Evolutionary conservation across 805 yeast genomes (phyloP), one percentile per base, ranked within the genome.

Genomic region (Wickerhamomyces rabaulensis): DNA sequence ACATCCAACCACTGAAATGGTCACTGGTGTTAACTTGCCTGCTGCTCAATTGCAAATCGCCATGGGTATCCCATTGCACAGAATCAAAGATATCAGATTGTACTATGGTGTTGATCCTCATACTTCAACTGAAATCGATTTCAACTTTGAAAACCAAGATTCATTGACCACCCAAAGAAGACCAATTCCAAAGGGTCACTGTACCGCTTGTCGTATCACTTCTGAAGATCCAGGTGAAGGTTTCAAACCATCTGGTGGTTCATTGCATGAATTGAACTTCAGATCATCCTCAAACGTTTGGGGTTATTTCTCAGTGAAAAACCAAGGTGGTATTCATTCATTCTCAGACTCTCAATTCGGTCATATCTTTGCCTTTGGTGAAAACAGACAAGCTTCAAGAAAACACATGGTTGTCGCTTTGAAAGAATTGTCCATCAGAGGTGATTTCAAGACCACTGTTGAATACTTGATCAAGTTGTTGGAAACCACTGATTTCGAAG

Each of bases 1-100:
- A 78, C 99, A 94, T 77, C 99, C 99, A 62, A 94, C 99, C 40
- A 94, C 99, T 37, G 99, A 94, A 74, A 94, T 94, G 99, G 99
- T 90, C 47, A 85, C 96, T 21, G 99, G 99, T 55, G 97, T 94
- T 45, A 95, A 94, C 65, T 77, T 94, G 65, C 99, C 99, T 25
- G 96, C 97, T 48, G 96, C 99, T 35, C 99, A 94, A 73, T 80
- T 94, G 56, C 99, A 94, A 73, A 88, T 94, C 69, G 98, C 99
- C 53, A 94, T 94, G 99, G 99, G 99, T 79, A 80, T 94, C 50
- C 98, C 99, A 54, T 82, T 94, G 77, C 95, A 94, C 69, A 80
- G 95, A 71, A 86, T 94, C 59, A 80, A 85, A 60, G 99, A 94
- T 65, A 95, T 94, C 62, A 82, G 99, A 67, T 71, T 88, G 53